These are phyloP conservation scores for Saccharomycopsis synnaedendra DNA, from an alignment of 805 yeast species.

Conservation along the genomic window DNA sequence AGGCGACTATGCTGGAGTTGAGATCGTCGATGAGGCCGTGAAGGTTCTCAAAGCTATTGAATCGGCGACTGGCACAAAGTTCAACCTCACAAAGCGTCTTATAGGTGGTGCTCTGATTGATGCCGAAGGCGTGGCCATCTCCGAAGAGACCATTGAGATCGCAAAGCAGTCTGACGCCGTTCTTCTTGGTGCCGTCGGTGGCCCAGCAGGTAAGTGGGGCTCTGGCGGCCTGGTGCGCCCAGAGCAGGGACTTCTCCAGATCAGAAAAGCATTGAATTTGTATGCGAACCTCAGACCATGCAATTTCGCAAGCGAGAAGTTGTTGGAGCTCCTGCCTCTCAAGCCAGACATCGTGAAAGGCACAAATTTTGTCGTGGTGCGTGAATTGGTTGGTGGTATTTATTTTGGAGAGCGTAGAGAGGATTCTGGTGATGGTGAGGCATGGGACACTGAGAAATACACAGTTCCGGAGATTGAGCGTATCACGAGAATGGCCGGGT, in stretches of 20 bases:
- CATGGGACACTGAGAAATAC: slow-evolving; percentile 91
- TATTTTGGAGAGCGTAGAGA: slow-evolving; percentile 94
- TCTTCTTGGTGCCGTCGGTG: slow-evolving; percentile 96
- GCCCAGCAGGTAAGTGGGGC: slow-evolving; percentile 88
- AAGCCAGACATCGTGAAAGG: slow-evolving; percentile 79
- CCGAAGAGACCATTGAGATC: slow-evolving; percentile 74
- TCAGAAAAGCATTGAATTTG: slow-evolving; percentile 85
- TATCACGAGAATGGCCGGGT: slow-evolving; percentile 97
- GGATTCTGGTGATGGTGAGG: slow-evolving; percentile 49
- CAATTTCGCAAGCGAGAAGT: slow-evolving; percentile 76
- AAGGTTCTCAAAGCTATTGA: slow-evolving; percentile 79
- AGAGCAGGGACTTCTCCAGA: slow-evolving; percentile 89
- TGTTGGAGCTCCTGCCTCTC: slow-evolving; percentile 80
- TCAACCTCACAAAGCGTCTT: slow-evolving; percentile 71
- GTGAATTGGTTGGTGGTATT: slow-evolving; percentile 97
- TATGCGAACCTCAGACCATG: slow-evolving; percentile 98
- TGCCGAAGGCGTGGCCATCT: slow-evolving; percentile 86
- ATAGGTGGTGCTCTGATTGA: slow-evolving; percentile 99
- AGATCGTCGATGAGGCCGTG: slow-evolving; percentile 80
- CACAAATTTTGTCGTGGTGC: slow-evolving; percentile 83
- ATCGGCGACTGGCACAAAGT: slow-evolving; percentile 43
- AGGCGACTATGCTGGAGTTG: slow-evolving; percentile 96
- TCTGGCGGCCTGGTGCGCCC: slow-evolving; percentile 74
- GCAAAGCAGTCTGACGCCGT: slow-evolving; percentile 88
- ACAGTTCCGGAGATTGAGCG: slow-evolving; percentile 87